Evolutionary conservation across 2,329 filamentous ascomycete genomes (phyloP).

Genomic region (Xylariaceae sp.): DNA sequence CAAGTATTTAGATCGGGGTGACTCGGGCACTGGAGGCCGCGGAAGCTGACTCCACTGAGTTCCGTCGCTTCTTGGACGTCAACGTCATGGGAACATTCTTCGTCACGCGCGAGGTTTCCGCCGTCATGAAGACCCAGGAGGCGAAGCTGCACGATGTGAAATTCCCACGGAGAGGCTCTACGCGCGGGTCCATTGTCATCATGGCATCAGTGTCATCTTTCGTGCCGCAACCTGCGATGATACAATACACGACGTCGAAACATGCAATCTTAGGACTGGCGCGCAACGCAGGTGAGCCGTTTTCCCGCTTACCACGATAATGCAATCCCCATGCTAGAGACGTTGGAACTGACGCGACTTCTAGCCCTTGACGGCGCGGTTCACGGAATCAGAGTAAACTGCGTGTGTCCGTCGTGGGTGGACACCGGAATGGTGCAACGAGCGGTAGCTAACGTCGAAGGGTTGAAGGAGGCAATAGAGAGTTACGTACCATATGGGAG

Average conservation of each 20-base stretch:
- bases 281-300: slow-evolving; percentile 11
- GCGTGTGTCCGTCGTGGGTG: slow-evolving; percentile 10
- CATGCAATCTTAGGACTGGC: slow-evolving; percentile 15
- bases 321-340: no score
- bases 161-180: slow-evolving; percentile 5
- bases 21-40: no score
- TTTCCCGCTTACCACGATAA: no score
- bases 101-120: background rate
- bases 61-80: no score
- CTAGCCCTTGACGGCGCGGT: slow-evolving; percentile 2
- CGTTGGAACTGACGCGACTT: no score
- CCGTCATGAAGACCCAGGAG: slow-evolving; percentile 4
- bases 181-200: slow-evolving; percentile 18
- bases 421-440: slow-evolving; percentile 11
- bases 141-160: slow-evolving; percentile 3
- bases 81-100: background rate
- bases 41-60: no score
- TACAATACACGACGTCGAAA: slow-evolving; percentile 13
- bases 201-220: slow-evolving; percentile 11
- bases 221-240: slow-evolving; percentile 4
- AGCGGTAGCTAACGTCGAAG: background rate
- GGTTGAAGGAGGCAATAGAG: slow-evolving; percentile 4
- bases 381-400: slow-evolving; percentile 8
- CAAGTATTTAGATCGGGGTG: no score
- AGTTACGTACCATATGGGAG: background rate